Base-by-base conservation (phyloP, 208 protist species). In the Crithidia brevicula region DNA sequence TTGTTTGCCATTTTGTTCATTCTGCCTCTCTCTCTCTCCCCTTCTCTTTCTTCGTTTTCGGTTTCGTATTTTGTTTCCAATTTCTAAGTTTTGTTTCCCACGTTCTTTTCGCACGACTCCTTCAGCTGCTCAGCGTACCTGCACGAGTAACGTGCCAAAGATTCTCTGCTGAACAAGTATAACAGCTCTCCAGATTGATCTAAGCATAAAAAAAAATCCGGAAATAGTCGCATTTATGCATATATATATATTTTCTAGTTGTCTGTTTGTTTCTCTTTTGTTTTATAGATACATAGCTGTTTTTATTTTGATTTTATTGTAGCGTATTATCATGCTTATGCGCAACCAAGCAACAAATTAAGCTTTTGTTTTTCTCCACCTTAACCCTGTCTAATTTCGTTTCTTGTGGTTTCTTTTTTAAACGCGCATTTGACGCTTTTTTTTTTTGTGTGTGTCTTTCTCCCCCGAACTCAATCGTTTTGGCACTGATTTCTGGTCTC, bases 121-220 rank as follows among this genome's bases (percentile, higher is more conserved):
- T 40, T 40, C 8, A 7, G 36, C 46, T 20, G 46, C 46, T 18
- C 20, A 38, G 27, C 16, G 40, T 63, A 36, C n/a, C 18, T 65
- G 59, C 25, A 46, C 5, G 57, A 25, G 30, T 20, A 28, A 27
- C 16, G 42, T n/a, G 57, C 57, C 22, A 63, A 33, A 18, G 8
- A 33, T 18, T 36, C 3, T 54, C 31, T 45, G 43, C 45, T 54
- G 59, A 65, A 65, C 59, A 45, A 42, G 22, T 65, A 65, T 45
- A 65, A 54, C 45, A 54, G 45, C 59, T 65, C 59, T 33, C 33
- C 45, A 65, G 45, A 33, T 63, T 36, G 22, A 52, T 28, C 25
- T 63, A 7, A 13, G n/a, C n/a, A n/a, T n/a, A 40, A 13, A 40
- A 40, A 40, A 40, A 7, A 7, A 40, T 13, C 36, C n/a, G n/a